Evolutionary conservation across 2,329 filamentous ascomycete species (phyloP).

Genomic region (Cordyceps cateniannulata): DNA sequence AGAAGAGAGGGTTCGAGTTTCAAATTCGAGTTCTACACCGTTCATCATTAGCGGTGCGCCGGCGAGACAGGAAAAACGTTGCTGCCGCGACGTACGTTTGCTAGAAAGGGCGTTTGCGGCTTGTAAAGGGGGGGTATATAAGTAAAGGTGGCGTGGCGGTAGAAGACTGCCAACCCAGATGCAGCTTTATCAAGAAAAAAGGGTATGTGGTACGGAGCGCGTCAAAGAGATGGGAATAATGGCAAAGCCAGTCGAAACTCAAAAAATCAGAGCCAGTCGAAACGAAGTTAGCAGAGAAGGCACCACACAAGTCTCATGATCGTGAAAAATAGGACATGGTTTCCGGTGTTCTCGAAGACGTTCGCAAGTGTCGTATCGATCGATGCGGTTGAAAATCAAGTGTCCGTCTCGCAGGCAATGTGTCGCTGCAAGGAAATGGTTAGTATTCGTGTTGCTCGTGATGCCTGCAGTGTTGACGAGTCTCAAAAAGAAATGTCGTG

Average conservation of each 20-base stretch:
- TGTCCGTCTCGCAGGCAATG: background rate
- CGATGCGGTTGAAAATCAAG: background rate
- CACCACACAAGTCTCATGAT: constrained; percentile 11
- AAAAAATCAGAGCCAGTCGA: constrained; percentile 12
- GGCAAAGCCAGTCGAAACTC: constrained; percentile 9
- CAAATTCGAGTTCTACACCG: background rate
- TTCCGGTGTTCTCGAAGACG: background rate
- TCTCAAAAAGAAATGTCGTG: constrained; percentile 10
- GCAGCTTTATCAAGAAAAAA: background rate
- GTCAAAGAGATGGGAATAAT: constrained; percentile 6
- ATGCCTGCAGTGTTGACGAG: background rate
- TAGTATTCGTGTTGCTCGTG: background rate
- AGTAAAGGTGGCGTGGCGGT: background rate
- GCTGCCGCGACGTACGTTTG: background rate
- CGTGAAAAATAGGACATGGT: constrained; percentile 12
- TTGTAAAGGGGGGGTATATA: constrained; percentile 3
- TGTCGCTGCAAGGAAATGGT: background rate
- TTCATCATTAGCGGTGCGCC: background rate
- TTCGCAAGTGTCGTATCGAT: background rate
- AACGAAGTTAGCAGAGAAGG: constrained; percentile 11
- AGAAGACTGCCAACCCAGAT: background rate
- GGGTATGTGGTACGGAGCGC: constrained; percentile 7
- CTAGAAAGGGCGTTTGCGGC: constrained; percentile 3
- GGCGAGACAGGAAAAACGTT: background rate
- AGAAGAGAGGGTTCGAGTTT: constrained; percentile 13